A percentile compares a stretch with the other conserved stretches of the same genome.
Evolutionary conservation across 2,329 filamentous ascomycete genomes (phyloP).

Genomic region (Xylariaceae sp.): DNA sequence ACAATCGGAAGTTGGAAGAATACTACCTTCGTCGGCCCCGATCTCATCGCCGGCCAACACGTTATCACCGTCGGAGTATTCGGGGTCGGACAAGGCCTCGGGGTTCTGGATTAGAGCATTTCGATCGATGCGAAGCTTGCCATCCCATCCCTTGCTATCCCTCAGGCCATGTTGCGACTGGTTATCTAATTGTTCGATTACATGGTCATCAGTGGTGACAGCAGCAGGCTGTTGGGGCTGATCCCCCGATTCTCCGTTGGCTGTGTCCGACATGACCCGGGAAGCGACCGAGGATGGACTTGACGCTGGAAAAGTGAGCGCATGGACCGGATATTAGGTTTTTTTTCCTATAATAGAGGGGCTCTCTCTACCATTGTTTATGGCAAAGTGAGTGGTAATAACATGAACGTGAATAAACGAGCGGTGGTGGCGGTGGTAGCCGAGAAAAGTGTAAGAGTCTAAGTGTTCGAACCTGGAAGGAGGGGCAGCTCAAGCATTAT

Average conservation of each 20-base stretch:
- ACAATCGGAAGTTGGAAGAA: not conserved
- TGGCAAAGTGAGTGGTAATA: too few relatives aligned
- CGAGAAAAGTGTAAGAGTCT: too few relatives aligned
- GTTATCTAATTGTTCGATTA: conserved; percentile 37
- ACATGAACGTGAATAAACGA: too few relatives aligned
- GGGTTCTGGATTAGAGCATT: conserved; percentile 69
- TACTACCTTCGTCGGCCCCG: conserved; percentile 71
- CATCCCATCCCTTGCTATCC: conserved; percentile 74
- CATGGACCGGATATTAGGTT: too few relatives aligned
- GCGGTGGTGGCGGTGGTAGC: too few relatives aligned
- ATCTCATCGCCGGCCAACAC: conserved; percentile 70
- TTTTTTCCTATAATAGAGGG: too few relatives aligned
- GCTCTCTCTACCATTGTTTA: too few relatives aligned
- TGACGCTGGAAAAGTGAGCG: too few relatives aligned
- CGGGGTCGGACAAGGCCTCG: conserved; percentile 77
- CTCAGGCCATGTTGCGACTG: conserved; percentile 46
- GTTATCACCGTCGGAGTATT: conserved; percentile 74
- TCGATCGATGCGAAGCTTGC: conserved; percentile 72
- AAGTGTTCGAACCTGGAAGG: too few relatives aligned
- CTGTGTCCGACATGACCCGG: conserved; percentile 9
- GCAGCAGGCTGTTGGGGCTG: conserved; percentile 44
- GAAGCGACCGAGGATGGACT: too few relatives aligned
- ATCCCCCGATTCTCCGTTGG: conserved; percentile 25
- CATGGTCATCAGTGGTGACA: conserved; percentile 40
- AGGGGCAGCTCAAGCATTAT: too few relatives aligned